phyloP scores from a whole-genome alignment of 345 rosid genomes.

The Pistacia atlantica region DNA sequence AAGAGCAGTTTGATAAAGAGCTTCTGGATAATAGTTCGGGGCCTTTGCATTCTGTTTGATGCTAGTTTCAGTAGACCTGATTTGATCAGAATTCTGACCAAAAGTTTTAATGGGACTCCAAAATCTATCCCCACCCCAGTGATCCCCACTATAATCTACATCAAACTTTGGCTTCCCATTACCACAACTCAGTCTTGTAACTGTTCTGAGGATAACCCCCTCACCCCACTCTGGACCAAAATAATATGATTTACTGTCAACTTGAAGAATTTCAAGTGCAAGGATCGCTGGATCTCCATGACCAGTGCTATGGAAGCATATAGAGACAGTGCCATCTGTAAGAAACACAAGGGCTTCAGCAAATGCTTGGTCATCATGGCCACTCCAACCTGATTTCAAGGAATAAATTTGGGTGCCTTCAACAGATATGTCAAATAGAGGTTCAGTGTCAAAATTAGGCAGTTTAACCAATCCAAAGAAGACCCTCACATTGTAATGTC shows the following conservation, averaged over 20 bases:
- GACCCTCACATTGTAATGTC: slow-evolving; percentile 79
- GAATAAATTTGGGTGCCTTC: slow-evolving; percentile 89
- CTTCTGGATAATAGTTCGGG: slow-evolving; percentile 92
- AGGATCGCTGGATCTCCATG: slow-evolving; percentile 95
- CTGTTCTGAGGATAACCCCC: slow-evolving; percentile 70
- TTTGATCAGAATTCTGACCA: slow-evolving; percentile 56
- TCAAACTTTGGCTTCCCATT: slow-evolving; percentile 66
- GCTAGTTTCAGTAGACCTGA: slow-evolving; percentile 59
- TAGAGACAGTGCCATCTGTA: slow-evolving; percentile 59
- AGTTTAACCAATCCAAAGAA: slow-evolving; percentile 62
- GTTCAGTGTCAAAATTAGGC: slow-evolving; percentile 63
- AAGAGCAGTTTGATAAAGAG: slow-evolving; percentile 77
- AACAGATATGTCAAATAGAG: slow-evolving; percentile 84
- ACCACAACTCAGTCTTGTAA: slow-evolving; percentile 78
- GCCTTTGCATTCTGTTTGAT: slow-evolving; percentile 65
- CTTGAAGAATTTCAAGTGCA: slow-evolving; percentile 85
- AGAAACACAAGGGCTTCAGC: slow-evolving; percentile 81
- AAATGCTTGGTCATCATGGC: slow-evolving; percentile 75
- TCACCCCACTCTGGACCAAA: slow-evolving; percentile 62
- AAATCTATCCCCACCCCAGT: slow-evolving; percentile 99
- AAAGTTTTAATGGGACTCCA: slow-evolving; percentile 71
- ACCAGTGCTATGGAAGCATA: slow-evolving; percentile 97
- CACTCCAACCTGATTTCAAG: slow-evolving; percentile 84
- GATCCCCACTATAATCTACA: slow-evolving; percentile 75
- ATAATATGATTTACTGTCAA: slow-evolving; percentile 74